phyloP scores from a whole-genome alignment of 2,329 filamentous ascomycete genomes.

The Fusarium pseudocircinatum region DNA sequence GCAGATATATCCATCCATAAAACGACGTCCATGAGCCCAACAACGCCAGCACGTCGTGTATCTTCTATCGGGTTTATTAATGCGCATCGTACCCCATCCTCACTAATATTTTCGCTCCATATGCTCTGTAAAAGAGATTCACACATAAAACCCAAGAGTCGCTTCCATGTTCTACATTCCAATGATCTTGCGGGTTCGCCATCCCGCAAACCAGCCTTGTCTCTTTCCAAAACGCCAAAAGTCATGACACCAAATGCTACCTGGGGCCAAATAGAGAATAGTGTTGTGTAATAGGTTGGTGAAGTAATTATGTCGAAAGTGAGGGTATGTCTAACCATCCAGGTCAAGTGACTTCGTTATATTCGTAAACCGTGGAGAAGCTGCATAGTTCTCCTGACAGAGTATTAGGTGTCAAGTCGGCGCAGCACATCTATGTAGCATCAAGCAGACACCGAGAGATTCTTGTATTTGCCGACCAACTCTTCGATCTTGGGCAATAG shows the following conservation, averaged over 20 bases:
- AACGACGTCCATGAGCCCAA: neutral
- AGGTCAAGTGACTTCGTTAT: conserved; percentile 16
- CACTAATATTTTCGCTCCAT: conserved; percentile 1
- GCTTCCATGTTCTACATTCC: conserved; percentile 30
- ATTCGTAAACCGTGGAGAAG: conserved; percentile 13
- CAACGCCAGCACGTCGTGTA: conserved; percentile 20
- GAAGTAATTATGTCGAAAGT: conserved; percentile 30
- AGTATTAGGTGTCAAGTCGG: neutral
- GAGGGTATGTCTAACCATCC: conserved; percentile 10
- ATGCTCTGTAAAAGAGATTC: neutral
- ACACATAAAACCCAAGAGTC: conserved; percentile 5
- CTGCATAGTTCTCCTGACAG: neutral
- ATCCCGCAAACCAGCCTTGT: conserved; percentile 21
- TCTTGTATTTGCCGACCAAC: conserved; percentile 56
- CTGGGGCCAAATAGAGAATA: conserved; percentile 17
- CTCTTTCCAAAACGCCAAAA: conserved; percentile 37
- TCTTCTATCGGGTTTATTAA: conserved; percentile 22
- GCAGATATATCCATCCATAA: neutral
- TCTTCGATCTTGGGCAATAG: conserved; percentile 74
- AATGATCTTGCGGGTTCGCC: conserved; percentile 12
- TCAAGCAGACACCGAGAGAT: conserved; percentile 40
- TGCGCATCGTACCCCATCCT: conserved; percentile 3
- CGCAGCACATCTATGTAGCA: neutral
- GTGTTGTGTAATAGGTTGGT: conserved; percentile 16
- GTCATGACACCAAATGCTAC: conserved; percentile 28